A percentile compares a stretch with the other conserved stretches of the same genome.
Evolutionary conservation across 1,284 basidiomycete species (phyloP).

Genomic region (Ceratobasidium sp.): DNA sequence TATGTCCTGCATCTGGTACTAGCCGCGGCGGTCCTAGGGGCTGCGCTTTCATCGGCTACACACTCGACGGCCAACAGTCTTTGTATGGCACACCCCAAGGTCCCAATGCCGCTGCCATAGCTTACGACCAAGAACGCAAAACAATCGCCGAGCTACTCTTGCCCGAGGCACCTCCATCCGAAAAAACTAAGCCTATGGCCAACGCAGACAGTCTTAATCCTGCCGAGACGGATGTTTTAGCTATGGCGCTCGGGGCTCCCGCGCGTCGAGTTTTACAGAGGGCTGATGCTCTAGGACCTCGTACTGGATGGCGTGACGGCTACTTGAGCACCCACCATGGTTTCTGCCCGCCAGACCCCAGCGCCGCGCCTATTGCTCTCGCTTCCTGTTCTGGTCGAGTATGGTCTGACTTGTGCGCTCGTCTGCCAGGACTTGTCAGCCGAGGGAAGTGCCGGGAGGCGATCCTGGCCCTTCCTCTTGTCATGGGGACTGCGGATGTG

Average conservation of each 20-base stretch:
- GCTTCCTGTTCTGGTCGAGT: conserved; percentile 33
- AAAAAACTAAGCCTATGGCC: conserved; percentile 30
- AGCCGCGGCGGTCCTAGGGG: conserved; percentile 21
- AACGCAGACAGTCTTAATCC: conserved; percentile 39
- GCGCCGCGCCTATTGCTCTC: conserved; percentile 32
- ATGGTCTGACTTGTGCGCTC: conserved; percentile 36
- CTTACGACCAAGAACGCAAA: conserved; percentile 24
- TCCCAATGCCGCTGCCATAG: conserved; percentile 6
- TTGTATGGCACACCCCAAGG: conserved; percentile 33
- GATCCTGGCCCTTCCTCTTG: conserved; percentile 32
- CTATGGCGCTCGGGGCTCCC: conserved; percentile 37
- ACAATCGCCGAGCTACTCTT: conserved; percentile 29
- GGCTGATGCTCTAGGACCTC: conserved; percentile 36
- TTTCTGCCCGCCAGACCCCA: conserved; percentile 37
- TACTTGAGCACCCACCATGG: conserved; percentile 35
- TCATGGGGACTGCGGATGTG: conserved; percentile 15
- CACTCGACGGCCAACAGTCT: neutral
- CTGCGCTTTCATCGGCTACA: conserved; percentile 34
- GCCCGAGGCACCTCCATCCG: conserved; percentile 21
- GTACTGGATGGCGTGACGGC: conserved; percentile 41
- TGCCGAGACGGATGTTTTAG: conserved; percentile 24
- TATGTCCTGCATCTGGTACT: neutral
- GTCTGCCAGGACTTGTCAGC: conserved; percentile 34
- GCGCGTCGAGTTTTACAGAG: conserved; percentile 38
- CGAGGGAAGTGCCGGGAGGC: conserved; percentile 38